Evolutionary conservation across 371 early-diverging fungal genomes (phyloP), one percentile per base, ranked within the genome.

Genomic region (Actinomortierella wolfii): DNA sequence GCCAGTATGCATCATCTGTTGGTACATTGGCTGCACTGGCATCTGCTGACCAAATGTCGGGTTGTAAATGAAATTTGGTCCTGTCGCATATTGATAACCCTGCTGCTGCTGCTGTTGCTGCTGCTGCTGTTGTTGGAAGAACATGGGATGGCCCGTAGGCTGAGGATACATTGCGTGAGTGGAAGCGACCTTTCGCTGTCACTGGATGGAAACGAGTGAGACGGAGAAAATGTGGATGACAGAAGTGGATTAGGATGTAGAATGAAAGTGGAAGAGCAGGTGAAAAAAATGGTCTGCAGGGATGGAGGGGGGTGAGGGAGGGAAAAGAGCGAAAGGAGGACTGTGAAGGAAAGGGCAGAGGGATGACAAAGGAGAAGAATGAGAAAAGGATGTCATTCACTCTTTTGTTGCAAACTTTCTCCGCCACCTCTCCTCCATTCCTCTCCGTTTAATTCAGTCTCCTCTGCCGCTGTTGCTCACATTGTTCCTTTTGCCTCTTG

Each of bases 61-160:
- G 64, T 69, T 69, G 57, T 69, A 64, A 28, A 64, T 64, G 40
- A 69, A 69, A 54, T 69, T 55, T 49, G 56, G 56, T 15, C 64
- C 70, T n/a, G 59, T 59, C 23, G 64, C 59, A 24, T 59, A 54
- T 17, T 69, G 64, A 42, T 69, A 69, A 54, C 49, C 49, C 28
- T 69, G 64, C 24, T 69, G 70, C 24, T 69, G 69, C 13, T 69
- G 64, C 1, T 54, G 57, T 20, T 67, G 67, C 15, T 67, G 67
- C 3, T 59, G 65, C 4, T 64, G 55, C 11, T 54, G 54, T 14
- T 57, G 64, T 13, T 55, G 56, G 34, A 34, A 34, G 34, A 34
- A 34, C 34, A 34, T 34, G 34, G 34, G 34, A 11, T 34, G 34
- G 34, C 34, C 34, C 34, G 34, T 34, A 34, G 34, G 34, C 34